A percentile compares a stretch with the other conserved stretches of the same genome.
Conservation (phyloP, 495 filamentous ascomycete genomes). For the Cudoniella acicularis region DNA sequence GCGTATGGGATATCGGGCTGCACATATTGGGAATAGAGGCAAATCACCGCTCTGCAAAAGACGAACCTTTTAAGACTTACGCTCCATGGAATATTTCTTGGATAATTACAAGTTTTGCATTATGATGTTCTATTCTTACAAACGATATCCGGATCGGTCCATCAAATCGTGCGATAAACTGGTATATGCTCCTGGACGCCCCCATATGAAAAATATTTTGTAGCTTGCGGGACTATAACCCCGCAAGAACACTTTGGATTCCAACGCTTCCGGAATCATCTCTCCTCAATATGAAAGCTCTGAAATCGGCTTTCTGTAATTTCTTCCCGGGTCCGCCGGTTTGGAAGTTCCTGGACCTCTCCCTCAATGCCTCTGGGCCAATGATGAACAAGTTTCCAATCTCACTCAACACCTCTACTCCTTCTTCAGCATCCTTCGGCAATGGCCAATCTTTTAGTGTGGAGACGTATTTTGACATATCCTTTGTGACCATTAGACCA, state of each 20-base stretch:
- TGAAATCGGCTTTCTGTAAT: constrained; percentile 68
- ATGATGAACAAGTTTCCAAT: constrained; percentile 97
- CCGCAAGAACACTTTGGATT: constrained; percentile 71
- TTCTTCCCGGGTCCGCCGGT: constrained; percentile 39
- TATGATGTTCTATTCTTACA: no score
- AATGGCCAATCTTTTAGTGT: constrained; percentile 78
- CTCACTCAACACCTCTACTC: constrained; percentile 82
- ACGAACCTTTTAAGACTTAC: not conserved
- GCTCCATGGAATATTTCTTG: no score
- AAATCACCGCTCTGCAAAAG: constrained; percentile 19
- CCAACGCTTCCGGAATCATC: constrained; percentile 79
- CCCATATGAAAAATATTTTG: not conserved
- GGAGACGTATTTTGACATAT: constrained; percentile 86
- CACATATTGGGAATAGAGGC: constrained; percentile 5
- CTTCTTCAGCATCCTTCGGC: constrained; percentile 61
- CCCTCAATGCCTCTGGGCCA: constrained; percentile 80
- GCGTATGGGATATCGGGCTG: constrained; percentile 13
- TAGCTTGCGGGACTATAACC: constrained; percentile 21
- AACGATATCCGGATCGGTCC: no score
- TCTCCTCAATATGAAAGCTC: constrained; percentile 73
- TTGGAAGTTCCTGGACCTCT: constrained; percentile 62
- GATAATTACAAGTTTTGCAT: no score
- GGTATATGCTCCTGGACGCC: not conserved
- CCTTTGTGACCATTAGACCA: constrained; percentile 92
- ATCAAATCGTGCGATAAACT: not conserved